phyloP scores from a whole-genome alignment of 306 rosid genomes.

The Pueraria montana region DNA sequence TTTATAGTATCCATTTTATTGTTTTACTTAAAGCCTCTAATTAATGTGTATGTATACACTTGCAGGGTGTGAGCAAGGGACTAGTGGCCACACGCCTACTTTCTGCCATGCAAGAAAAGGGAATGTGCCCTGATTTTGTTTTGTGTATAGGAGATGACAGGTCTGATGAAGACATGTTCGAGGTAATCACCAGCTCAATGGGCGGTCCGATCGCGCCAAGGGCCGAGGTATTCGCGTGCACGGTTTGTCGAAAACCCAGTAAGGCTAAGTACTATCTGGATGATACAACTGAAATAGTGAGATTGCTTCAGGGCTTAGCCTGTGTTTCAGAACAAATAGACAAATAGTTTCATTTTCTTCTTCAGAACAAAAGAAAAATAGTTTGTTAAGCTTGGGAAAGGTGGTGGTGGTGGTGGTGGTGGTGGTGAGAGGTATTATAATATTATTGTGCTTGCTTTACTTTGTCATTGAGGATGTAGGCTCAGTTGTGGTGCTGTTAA shows the following conservation, averaged over 20 bases:
- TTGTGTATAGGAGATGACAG: constrained; percentile 93
- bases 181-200: constrained; percentile 52
- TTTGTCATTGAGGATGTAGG: constrained; percentile 44
- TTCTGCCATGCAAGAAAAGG: constrained; percentile 64
- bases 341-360: constrained; percentile 48
- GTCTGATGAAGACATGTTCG: constrained; percentile 94
- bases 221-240: constrained; percentile 57
- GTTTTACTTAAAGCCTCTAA: not conserved
- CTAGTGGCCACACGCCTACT: constrained; percentile 78
- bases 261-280: constrained; percentile 59
- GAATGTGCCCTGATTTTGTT: constrained; percentile 77
- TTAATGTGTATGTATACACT: not conserved
- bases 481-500: constrained; percentile 36
- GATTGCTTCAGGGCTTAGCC: constrained; percentile 84
- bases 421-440: not conserved
- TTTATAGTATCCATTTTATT: not conserved
- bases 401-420: not conserved
- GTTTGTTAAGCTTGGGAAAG: constrained; percentile 34
- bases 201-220: constrained; percentile 29
- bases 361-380: constrained; percentile 52
- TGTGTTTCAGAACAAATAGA: constrained; percentile 62
- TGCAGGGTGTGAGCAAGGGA: constrained; percentile 92
- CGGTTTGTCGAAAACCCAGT: constrained; percentile 56
- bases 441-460: constrained; percentile 30
- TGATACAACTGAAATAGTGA: constrained; percentile 66